These are phyloP conservation scores for Chlorokybus atmophyticus DNA, from an alignment of 139 green algal species.

Conservation along the genomic window DNA sequence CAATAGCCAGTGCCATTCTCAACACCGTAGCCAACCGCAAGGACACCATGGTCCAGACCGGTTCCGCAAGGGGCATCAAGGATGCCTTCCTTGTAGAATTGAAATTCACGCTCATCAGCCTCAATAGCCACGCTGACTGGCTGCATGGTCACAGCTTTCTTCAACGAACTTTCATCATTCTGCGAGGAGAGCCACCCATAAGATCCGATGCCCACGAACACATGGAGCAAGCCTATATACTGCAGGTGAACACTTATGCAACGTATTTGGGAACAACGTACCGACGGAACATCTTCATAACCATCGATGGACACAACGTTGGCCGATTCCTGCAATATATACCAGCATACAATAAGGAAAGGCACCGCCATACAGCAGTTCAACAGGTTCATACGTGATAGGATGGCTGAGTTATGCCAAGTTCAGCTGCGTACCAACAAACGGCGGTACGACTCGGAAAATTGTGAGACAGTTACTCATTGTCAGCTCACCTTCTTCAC, in stretches of 20 bases:
- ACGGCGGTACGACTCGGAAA: no score
- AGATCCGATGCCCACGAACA: no score
- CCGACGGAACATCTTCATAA: conserved; percentile 73
- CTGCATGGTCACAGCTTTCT: conserved; percentile 63
- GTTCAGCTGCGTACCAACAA: no score
- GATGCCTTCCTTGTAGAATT: conserved; percentile 61
- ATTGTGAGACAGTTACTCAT: no score
- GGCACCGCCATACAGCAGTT: no score
- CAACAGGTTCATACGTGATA: no score
- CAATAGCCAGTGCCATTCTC: conserved; percentile 55
- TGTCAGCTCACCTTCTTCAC: conserved; percentile 27
- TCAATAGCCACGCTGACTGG: conserved; percentile 89
- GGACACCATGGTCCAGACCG: conserved; percentile 84
- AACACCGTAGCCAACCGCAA: conserved; percentile 82
- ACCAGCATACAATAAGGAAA: no score
- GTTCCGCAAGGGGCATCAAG: conserved; percentile 25
- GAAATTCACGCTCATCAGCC: conserved; percentile 61
- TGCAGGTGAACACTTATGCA: no score
- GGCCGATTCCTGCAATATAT: conserved; percentile 25
- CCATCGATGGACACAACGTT: conserved; percentile 67
- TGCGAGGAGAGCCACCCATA: no score
- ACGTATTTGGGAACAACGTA: no score
- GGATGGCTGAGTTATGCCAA: no score
- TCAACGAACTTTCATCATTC: conserved; percentile 36
- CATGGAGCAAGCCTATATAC: no score